Base-by-base conservation (phyloP, 306 rosid species). In the Acacia acuminata region DNA sequence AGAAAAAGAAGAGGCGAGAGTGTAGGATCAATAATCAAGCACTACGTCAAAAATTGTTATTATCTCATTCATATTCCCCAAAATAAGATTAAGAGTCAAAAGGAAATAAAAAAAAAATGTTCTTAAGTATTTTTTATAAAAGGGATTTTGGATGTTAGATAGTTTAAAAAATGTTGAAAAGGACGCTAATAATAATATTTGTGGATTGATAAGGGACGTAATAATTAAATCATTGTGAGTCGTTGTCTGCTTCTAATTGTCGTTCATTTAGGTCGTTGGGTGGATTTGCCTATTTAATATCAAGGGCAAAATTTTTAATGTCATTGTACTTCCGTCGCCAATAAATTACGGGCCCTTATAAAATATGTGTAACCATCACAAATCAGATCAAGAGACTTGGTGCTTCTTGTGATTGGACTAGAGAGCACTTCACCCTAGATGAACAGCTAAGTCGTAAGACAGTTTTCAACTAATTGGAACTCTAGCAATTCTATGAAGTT, bases 361-460 rank as follows among this genome's bases (percentile, higher is more conserved):
- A 95, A 97, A 85, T 95, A 91, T 86, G 98, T 77, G 98, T 97
- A 83, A 90, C 97, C 79, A 95, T 95, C 86, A 75, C 95, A 51
- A 95, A 95, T 85, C 98, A 95, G 92, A 95, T 95, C 64, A 95
- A 91, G 92, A 91, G 98, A 88, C 98, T 95, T 63, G 98, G 98
- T 80, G 98, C 98, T 87, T 95, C 98, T 51, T 95, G 98, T 89
- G 98, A 95, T 88, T 95, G 98, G 98, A 88, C 86, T 36, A 90
- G 94, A 88, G 98, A 93, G 84, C 98, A 88, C 82, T 95, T 95
- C 84, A 95, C 98, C 81, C 98, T 95, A 76, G 97, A 95, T 89
- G 94, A 91, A 86, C 97, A 95, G 92, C 98, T 93, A 92, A 95
- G 96, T 95, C 90, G 98, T 95, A 95, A 95, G 98, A 84, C 86